Conservation (phyloP, 371 early-diverging fungal genomes). For the Homolaphlyctis polyrhiza region DNA sequence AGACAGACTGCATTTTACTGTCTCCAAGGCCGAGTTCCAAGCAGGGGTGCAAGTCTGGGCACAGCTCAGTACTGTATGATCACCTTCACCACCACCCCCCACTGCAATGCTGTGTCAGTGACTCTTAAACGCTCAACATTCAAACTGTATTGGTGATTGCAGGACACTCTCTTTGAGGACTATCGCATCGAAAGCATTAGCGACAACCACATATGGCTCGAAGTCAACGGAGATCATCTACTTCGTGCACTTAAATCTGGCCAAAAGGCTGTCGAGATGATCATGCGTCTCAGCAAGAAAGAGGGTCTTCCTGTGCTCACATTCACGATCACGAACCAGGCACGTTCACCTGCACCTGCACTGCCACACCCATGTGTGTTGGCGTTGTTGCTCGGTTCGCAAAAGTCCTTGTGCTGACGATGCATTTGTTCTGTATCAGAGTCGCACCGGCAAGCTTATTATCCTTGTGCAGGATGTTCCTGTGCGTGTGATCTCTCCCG, state of each 20-base stretch:
- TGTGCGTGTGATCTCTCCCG: constrained; percentile 15
- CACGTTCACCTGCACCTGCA: constrained; percentile 18
- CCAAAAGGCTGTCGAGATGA: constrained; percentile 31
- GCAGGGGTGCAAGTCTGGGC: constrained; percentile 53
- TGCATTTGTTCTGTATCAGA: constrained; percentile 13
- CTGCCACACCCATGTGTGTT: constrained; percentile 14
- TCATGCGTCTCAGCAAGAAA: constrained; percentile 39
- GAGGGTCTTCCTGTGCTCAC: constrained; percentile 38
- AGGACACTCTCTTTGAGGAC: constrained; percentile 53
- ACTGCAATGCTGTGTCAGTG: neutral
- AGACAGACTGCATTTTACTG: constrained; percentile 43
- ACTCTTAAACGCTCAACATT: neutral
- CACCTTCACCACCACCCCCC: no score
- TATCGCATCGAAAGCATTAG: constrained; percentile 44
- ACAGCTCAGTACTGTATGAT: constrained; percentile 35
- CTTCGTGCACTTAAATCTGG: constrained; percentile 43
- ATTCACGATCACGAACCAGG: constrained; percentile 27
- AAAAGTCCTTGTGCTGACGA: no score
- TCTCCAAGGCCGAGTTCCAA: constrained; percentile 29
- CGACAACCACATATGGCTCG: constrained; percentile 47
- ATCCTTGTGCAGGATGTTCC: constrained; percentile 48
- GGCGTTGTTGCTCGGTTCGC: constrained; percentile 1
- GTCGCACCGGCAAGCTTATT: constrained; percentile 31
- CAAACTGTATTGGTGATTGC: no score
- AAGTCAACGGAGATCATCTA: constrained; percentile 40